phyloP scores from a whole-genome alignment of 2,329 filamentous ascomycete species.

The Tolypocladium album region DNA sequence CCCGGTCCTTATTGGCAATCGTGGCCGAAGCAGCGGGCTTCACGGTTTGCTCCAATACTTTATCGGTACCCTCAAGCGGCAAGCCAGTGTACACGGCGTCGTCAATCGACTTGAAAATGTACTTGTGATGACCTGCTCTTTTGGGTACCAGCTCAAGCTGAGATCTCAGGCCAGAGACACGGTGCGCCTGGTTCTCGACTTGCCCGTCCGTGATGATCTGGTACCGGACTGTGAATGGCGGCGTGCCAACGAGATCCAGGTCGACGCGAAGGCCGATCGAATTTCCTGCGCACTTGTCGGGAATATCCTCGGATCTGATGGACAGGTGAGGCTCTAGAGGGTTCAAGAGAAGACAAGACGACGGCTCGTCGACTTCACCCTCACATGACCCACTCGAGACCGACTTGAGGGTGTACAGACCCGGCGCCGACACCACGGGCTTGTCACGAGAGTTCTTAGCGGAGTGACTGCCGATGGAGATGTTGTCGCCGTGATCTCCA shows the following conservation, averaged over 20 bases:
- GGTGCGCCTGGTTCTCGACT: conserved; percentile 41
- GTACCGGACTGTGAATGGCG: conserved; percentile 80
- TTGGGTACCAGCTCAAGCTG: conserved; percentile 77
- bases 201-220: conserved; percentile 55
- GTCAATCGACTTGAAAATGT: conserved; percentile 70
- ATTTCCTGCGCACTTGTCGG: conserved; percentile 90
- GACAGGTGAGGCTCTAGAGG: conserved; percentile 75
- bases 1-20: conserved; percentile 42
- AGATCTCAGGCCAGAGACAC: conserved; percentile 61
- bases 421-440: conserved; percentile 62
- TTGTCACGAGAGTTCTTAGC: conserved; percentile 52
- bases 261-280: conserved; percentile 84
- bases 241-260: conserved; percentile 82
- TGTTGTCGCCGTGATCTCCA: conserved; percentile 56
- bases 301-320: conserved; percentile 68
- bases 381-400: conserved; percentile 72
- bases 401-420: conserved; percentile 75
- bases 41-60: conserved; percentile 74
- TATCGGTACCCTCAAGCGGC: conserved; percentile 47
- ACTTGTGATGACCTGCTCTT: conserved; percentile 76
- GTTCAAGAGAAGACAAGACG: conserved; percentile 86
- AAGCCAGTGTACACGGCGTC: conserved; percentile 71
- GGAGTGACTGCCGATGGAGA: conserved; percentile 45
- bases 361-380: conserved; percentile 85
- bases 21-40: conserved; percentile 84